Base-by-base conservation (phyloP, 495 filamentous ascomycete genomes). In the Parathielavia hyrcaniae region DNA sequence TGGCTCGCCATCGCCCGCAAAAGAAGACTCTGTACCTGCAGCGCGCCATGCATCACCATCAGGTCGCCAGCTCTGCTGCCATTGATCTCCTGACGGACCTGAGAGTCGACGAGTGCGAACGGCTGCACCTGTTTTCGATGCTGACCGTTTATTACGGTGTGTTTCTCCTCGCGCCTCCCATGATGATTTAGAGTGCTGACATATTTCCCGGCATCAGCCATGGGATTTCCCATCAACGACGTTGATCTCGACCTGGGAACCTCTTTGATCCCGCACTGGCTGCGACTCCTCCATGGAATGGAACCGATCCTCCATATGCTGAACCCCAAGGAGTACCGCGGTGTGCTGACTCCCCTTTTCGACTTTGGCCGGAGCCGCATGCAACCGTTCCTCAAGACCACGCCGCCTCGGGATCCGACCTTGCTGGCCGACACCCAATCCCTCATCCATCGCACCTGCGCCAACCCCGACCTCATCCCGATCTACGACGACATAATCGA, bases 401-500 rank as follows among this genome's bases (percentile, higher is more conserved):
- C 35, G 14, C 35, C 50, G 13, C 50, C 50, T 11, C 17, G 35
- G 13, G 36, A 52, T 19, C 50, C 50, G 36, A 23, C 12, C 50
- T 40, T 52, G 50, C 50, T 52, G 36, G 50, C 14, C 5, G 36
- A 52, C 50, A 16, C 40, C 9, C 50, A 52, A 40, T 52, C 34
- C 14, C 35, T 26, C 13, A 52, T 52, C 22, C 36, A 41, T 20
- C 36, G 50, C 1, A n/a, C 20, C 35, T 52, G 50, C 36, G 40
- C 19, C 36, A 22, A 52, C 11, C 8, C 35, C 1, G 4, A 26
- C n/a, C 50, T 52, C 13, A 40, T 52, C 36, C 17, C 34, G 10
- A 52, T 41, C n/a, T 52, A 52, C 50, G 50, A 52, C 36, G 35
- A 52, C 20, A 52, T 52, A 19, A 41, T 52, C 11, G 35, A 52